phyloP scores from a whole-genome alignment of 1,284 basidiomycete genomes.

The Naganishia albida region DNA sequence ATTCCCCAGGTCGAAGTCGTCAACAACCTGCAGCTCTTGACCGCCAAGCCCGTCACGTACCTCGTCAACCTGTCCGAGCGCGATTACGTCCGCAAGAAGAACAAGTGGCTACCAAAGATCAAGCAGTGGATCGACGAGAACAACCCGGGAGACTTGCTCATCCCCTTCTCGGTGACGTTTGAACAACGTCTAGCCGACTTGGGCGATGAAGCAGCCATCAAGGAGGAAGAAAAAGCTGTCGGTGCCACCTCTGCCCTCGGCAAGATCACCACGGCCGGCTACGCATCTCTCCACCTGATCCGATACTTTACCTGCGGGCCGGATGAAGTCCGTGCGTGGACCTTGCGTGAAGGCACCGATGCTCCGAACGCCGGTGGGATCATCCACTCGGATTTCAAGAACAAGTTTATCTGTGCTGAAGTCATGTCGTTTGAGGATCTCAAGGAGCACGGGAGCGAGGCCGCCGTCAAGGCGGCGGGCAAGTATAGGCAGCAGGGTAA shows the following conservation, averaged over 20 bases:
- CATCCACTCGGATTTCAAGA: slow-evolving; percentile 77
- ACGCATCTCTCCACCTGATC: slow-evolving; percentile 83
- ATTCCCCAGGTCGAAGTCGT: slow-evolving; percentile 87
- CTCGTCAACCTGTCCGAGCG: slow-evolving; percentile 96
- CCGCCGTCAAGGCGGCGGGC: slow-evolving; percentile 89
- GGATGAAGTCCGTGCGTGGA: slow-evolving; percentile 97
- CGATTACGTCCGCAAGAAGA: slow-evolving; percentile 97
- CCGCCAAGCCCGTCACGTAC: slow-evolving; percentile 97
- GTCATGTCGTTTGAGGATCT: slow-evolving; percentile 85
- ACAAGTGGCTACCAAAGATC: slow-evolving; percentile 99
- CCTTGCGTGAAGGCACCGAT: slow-evolving; percentile 87
- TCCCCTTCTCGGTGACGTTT: slow-evolving; percentile 95
- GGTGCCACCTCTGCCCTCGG: slow-evolving; percentile 68
- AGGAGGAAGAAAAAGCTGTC: slow-evolving; percentile 70
- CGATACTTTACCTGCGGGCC: slow-evolving; percentile 97
- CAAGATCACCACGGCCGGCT: slow-evolving; percentile 92
- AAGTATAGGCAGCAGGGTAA: slow-evolving; percentile 96
- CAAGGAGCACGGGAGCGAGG: slow-evolving; percentile 86
- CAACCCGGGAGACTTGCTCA: slow-evolving; percentile 93
- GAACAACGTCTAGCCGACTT: slow-evolving; percentile 84
- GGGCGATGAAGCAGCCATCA: slow-evolving; percentile 67
- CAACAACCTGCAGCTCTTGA: slow-evolving; percentile 86
- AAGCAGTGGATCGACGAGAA: slow-evolving; percentile 97
- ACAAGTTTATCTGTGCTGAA: slow-evolving; percentile 95
- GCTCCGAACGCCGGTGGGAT: slow-evolving; percentile 98